Base-by-base conservation (phyloP, 345 rosid species). In the Eucalyptus erythrocorys region DNA sequence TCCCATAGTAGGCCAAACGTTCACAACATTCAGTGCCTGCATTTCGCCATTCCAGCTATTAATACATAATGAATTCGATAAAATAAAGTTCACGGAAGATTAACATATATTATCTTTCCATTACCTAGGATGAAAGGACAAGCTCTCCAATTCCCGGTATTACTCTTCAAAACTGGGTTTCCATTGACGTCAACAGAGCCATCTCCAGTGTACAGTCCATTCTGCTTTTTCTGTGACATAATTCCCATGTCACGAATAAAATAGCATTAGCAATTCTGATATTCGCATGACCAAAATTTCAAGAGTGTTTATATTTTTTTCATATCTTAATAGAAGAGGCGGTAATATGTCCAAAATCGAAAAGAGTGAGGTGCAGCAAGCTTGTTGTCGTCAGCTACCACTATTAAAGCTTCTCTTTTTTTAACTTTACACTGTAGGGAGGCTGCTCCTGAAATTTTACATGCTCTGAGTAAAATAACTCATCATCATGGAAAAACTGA, bases 21-120 rank as follows among this genome's bases (percentile, higher is more conserved):
- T 98, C 99, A 76, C 99, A 98, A 53, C 99, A 97, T 89, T 98
- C 99, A 47, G 94, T 97, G 82, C 98, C 99, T 97, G 91, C 16
- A 22, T 84, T 27, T 76, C 37, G n/a, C 32, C 86, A 30, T 61
- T 88, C 87, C n/a, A 14, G 43, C 61, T 42, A 43, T 3, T 50
- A 80, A 90, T 30, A 87, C 49, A 14, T 40, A 89, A 53, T 45
- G 61, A 81, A 40, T 47, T 61, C 85, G 1, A 6, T 26, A 30
- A 84, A 59, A 76, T 76, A 76, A 37, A 37, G 82, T 37, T 37
- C 27, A 19, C 6, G 15, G 27, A 76, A 89, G 85, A 80, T 59
- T 12, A 53, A 37, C 82, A 76, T 19, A 76, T 76, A 37, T 10
- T 27, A 76, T 37, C 47, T 81, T 47, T 85, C 32, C 89, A 30